Evolutionary conservation across 2,329 filamentous ascomycete species (phyloP), one percentile per base, ranked within the genome.

Genomic region (Trichoderma cornu-damae): DNA sequence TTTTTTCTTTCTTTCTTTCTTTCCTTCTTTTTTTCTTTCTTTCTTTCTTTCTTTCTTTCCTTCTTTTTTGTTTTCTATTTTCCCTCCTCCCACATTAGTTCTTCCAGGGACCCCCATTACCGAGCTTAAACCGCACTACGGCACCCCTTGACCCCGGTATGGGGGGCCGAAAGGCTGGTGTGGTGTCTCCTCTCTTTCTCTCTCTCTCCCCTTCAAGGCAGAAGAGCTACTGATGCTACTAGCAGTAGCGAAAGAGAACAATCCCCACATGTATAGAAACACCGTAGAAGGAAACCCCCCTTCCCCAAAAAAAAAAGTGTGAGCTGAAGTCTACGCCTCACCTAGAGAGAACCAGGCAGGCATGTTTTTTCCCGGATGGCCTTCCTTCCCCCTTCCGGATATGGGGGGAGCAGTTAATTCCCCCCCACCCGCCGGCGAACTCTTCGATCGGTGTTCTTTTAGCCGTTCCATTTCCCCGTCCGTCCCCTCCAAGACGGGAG

Each of bases 281-380:
- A 30, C 42, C 38, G 30, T 46, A 24, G 51, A 54, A 54, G 51
- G 42, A 24, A 32, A 42, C 30, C 32, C 24, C n/a, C n/a, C n/a
- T n/a, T n/a, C n/a, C n/a, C n/a, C n/a, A n/a, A n/a, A n/a, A 37
- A 37, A n/a, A 11, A 47, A 47, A 54, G 47, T 46, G 51, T 54
- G 51, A 54, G 51, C 51, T 54, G 51, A 54, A 54, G 30, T 54
- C 51, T 54, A 54, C 51, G 51, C 51, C 51, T 54, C 51, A 54
- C 42, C 51, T 47, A 54, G 38, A 38, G 30, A 37, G 12, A 46
- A 46, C 51, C 51, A 52, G 24, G 48, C 35, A 51, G 34, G 22
- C 35, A 38, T 44, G 40, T 18, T n/a, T 35, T 18, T n/a, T 35
- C 30, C 40, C 50, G 34, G 34, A 54, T 54, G 34, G 47, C 26